Conservation (phyloP, 306 rosid genomes). For the Ormosia emarginata region DNA sequence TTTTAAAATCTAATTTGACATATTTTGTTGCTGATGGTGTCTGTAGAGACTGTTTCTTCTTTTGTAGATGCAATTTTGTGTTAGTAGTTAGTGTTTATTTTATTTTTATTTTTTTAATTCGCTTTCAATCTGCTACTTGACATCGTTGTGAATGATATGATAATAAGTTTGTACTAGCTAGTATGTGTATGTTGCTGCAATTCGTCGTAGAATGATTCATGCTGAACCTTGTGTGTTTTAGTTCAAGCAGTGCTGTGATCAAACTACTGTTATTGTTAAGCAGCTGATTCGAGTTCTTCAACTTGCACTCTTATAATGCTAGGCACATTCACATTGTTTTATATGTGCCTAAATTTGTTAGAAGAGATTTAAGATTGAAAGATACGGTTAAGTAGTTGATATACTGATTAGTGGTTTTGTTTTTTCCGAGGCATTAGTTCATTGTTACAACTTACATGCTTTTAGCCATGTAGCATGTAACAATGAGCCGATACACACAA, state of each 20-base stretch:
- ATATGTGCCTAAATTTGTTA: background rate
- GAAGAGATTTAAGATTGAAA: background rate
- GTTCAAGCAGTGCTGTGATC: background rate
- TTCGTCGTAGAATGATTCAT: no score
- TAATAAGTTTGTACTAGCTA: no score
- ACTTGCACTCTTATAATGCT: background rate
- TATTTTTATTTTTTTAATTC: background rate
- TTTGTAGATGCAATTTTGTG: background rate
- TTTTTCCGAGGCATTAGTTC: background rate
- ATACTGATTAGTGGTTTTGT: background rate
- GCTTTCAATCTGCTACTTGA: background rate
- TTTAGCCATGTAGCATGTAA: background rate
- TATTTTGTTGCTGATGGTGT: background rate
- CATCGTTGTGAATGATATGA: no score
- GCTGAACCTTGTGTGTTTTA: background rate
- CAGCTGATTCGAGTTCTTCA: background rate
- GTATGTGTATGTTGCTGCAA: background rate
- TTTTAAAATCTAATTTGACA: background rate
- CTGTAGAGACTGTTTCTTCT: background rate
- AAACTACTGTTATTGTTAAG: background rate
- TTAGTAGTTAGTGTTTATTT: no score
- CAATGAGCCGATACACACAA: background rate
- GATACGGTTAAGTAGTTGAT: background rate
- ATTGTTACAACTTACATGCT: no score
- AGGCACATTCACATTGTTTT: background rate